phyloP scores from a whole-genome alignment of 495 filamentous ascomycete genomes.

The Evernia prunastri region DNA sequence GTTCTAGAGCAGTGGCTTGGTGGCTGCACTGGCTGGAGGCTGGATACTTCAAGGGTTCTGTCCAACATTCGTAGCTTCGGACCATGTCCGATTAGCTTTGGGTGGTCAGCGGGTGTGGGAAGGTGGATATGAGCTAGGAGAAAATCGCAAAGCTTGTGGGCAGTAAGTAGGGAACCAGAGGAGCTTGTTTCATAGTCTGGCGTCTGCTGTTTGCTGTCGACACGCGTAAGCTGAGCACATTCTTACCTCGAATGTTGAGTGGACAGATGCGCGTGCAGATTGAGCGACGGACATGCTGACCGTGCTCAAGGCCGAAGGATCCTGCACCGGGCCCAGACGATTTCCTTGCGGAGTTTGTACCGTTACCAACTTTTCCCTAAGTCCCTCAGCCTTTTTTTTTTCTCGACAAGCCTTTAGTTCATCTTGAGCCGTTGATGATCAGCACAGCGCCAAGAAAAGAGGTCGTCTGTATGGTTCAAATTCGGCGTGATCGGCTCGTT shows the following conservation, averaged over 20 bases:
- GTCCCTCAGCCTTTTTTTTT: too few relatives aligned
- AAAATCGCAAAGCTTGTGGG: background rate
- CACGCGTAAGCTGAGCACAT: background rate
- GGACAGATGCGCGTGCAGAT: background rate
- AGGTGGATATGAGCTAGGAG: background rate
- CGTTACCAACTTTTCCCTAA: background rate
- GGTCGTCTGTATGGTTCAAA: background rate
- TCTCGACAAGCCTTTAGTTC: too few relatives aligned
- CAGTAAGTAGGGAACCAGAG: background rate
- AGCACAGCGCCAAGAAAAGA: slow-evolving; percentile 1
- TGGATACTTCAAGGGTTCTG: background rate
- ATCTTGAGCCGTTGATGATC: background rate
- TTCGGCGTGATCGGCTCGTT: slow-evolving; percentile 5
- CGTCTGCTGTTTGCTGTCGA: background rate
- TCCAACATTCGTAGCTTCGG: background rate
- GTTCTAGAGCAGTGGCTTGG: background rate
- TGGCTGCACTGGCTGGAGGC: too few relatives aligned
- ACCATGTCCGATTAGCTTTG: background rate
- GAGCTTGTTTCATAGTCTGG: background rate
- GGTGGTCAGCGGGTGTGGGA: slow-evolving; percentile 1
- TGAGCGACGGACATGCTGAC: background rate
- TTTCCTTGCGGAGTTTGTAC: background rate
- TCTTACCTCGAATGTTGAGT: background rate
- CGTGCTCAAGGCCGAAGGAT: background rate
- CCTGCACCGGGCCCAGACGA: background rate